Conservation (phyloP, 176 grass and related monocot genomes). For the Oryza officinalis region DNA sequence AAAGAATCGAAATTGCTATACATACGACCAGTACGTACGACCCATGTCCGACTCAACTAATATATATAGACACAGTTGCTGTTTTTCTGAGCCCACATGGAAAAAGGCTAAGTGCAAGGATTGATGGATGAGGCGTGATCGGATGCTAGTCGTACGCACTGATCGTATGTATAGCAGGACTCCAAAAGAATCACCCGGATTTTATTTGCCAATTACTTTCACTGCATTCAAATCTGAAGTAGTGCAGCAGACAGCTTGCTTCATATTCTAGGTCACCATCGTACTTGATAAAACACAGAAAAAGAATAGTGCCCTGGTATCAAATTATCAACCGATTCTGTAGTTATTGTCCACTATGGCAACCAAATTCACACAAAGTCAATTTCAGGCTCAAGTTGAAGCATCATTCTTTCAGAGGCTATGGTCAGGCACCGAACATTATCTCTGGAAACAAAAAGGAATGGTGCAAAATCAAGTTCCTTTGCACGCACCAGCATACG, state of each 20-base stretch:
- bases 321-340: neutral
- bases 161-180: no score
- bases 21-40: no score
- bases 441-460: neutral
- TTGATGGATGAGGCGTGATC: no score
- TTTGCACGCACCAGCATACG: constrained; percentile 10
- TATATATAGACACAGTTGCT: no score
- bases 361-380: neutral
- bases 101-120: no score
- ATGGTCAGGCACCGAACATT: constrained; percentile 5
- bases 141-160: no score
- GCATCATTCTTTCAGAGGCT: neutral
- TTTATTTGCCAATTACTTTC: neutral
- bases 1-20: no score
- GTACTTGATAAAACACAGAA: neutral
- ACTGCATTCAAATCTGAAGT: neutral
- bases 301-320: neutral
- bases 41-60: no score
- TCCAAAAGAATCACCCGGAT: neutral
- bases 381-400: constrained; percentile 15
- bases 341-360: neutral
- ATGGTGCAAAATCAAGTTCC: neutral
- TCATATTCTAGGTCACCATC: neutral
- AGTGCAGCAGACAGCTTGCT: neutral
- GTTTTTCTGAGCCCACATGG: no score